Conservation (phyloP, 371 early-diverging fungal species). For the Rhizopus arrhizus region DNA sequence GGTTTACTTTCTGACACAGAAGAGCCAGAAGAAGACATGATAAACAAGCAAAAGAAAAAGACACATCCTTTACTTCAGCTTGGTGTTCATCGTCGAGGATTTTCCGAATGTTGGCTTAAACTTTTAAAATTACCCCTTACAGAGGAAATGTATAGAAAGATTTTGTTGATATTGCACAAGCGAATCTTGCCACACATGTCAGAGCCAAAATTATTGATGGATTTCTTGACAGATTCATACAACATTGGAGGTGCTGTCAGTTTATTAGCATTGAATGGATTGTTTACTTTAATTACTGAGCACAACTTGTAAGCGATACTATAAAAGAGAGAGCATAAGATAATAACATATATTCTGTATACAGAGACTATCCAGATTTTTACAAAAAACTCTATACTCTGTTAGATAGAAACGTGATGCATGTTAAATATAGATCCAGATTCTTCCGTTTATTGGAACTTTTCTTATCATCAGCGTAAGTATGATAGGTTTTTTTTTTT, state of each 20-base stretch:
- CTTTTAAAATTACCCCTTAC: conserved; percentile 75
- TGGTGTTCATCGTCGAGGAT: conserved; percentile 58
- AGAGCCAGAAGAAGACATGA: conserved; percentile 41
- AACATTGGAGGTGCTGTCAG: conserved; percentile 82
- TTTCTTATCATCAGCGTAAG: conserved; percentile 85
- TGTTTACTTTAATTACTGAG: conserved; percentile 88
- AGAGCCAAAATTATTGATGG: conserved; percentile 80
- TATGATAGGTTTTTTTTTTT: conserved; percentile 2
- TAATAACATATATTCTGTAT: not conserved
- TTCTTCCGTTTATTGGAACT: conserved; percentile 88
- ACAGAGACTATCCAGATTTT: conserved; percentile 93
- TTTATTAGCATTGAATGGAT: conserved; percentile 88
- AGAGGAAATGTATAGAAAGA: conserved; percentile 74
- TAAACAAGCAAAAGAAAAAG: conserved; percentile 29
- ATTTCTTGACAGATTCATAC: conserved; percentile 89
- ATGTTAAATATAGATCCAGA: conserved; percentile 89
- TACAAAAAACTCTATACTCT: conserved; percentile 89
- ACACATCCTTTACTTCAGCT: conserved; percentile 47
- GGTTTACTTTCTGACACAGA: conserved; percentile 45
- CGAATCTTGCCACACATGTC: conserved; percentile 82
- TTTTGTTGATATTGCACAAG: conserved; percentile 81
- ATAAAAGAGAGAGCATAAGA: not conserved
- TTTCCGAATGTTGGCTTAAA: conserved; percentile 80
- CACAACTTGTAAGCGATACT: conserved; percentile 76
- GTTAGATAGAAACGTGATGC: conserved; percentile 83